Conservation (phyloP, 306 rosid genomes). For the Vigna reflexopilosa region DNA sequence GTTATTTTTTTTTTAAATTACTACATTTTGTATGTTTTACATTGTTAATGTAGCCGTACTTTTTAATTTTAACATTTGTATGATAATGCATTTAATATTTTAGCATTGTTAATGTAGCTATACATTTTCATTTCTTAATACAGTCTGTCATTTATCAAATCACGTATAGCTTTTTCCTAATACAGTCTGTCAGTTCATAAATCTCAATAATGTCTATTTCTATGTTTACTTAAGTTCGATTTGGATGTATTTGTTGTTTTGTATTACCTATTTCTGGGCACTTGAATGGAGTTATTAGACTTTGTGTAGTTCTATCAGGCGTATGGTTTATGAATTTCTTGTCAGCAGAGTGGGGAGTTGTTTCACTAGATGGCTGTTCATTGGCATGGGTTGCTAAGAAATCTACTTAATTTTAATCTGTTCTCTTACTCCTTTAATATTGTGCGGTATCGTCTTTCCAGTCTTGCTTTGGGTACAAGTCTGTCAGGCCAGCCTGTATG, state of each 20-base stretch:
- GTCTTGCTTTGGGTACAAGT: background rate
- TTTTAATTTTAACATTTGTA: too few relatives aligned
- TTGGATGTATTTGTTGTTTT: background rate
- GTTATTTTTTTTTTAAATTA: too few relatives aligned
- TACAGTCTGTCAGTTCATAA: background rate
- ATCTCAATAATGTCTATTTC: background rate
- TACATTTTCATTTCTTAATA: too few relatives aligned
- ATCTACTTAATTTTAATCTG: background rate
- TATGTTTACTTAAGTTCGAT: background rate
- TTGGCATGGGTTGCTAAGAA: background rate
- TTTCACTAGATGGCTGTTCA: background rate
- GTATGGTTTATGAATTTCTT: slow-evolving; percentile 11
- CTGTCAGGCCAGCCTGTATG: slow-evolving; percentile 19
- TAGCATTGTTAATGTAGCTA: too few relatives aligned
- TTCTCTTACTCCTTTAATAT: background rate
- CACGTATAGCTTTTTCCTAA: background rate
- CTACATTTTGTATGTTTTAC: background rate
- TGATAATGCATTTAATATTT: too few relatives aligned
- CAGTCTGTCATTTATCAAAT: background rate
- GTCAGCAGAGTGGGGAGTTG: background rate
- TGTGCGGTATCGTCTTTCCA: background rate
- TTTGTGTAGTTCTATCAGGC: background rate
- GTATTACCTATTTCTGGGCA: slow-evolving; percentile 5
- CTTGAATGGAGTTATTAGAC: background rate
- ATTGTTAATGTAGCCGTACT: too few relatives aligned